These are phyloP conservation scores for Mycena pura DNA, from an alignment of 768 basidiomycete species.

Conservation along the genomic window DNA sequence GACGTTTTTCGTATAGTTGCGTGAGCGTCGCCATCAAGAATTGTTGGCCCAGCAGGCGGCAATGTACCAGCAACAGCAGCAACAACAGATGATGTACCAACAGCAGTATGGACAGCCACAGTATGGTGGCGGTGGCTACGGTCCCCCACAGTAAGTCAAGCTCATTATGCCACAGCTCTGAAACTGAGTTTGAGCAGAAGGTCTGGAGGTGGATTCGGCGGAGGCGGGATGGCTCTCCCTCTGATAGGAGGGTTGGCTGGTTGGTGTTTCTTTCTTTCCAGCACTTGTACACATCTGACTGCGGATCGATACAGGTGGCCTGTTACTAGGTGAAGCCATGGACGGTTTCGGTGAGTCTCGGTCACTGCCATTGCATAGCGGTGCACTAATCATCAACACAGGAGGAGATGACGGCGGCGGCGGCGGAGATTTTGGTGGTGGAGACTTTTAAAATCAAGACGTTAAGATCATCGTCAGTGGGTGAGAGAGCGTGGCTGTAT, in stretches of 20 bases:
- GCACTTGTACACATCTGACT: neutral
- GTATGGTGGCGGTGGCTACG: conserved; percentile 17
- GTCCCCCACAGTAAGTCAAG: conserved; percentile 29
- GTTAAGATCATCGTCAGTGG: no score
- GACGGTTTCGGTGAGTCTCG: conserved; percentile 40
- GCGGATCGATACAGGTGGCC: conserved; percentile 52
- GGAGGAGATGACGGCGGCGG: conserved; percentile 33
- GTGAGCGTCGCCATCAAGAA: conserved; percentile 42
- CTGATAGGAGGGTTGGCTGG: conserved; percentile 31
- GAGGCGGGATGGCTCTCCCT: conserved; percentile 46
- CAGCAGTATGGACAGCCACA: conserved; percentile 33
- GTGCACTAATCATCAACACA: neutral
- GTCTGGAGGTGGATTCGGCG: conserved; percentile 35
- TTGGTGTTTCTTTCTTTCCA: neutral
- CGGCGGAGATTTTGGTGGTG: conserved; percentile 34
- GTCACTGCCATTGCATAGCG: conserved; percentile 18
- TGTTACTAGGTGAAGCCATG: conserved; percentile 54
- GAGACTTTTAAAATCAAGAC: no score
- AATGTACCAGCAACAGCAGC: conserved; percentile 29
- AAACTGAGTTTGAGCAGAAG: conserved; percentile 29
- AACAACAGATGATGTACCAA: conserved; percentile 25
- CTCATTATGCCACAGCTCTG: conserved; percentile 10
- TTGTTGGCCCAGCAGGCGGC: conserved; percentile 18
- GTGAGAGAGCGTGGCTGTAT: no score
- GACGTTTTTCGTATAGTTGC: no score